Conservation (phyloP, 257 asterid genomes). For the Scutellaria galericulata region DNA sequence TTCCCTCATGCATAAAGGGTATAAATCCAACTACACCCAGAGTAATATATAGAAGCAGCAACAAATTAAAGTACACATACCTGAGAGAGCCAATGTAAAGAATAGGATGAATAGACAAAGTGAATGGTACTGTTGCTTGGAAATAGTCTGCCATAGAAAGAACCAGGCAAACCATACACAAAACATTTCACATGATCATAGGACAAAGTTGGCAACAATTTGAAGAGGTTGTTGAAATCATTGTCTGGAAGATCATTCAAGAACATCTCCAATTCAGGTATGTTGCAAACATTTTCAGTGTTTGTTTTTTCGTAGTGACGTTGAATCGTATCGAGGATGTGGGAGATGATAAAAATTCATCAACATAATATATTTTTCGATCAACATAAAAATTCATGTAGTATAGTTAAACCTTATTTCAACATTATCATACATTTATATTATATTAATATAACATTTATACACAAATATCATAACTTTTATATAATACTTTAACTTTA, state of each 20-base stretch:
- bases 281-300: too few species aligned
- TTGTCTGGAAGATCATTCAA: constrained; percentile 51
- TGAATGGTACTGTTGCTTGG: constrained; percentile 39
- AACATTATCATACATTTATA: too few species aligned
- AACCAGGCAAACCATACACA: constrained; percentile 38
- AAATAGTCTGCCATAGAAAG: constrained; percentile 45
- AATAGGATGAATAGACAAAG: constrained; percentile 43
- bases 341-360: constrained; percentile 29
- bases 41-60: neutral
- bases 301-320: too few species aligned
- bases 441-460: too few species aligned
- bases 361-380: too few species aligned
- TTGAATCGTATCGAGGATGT: constrained; percentile 32
- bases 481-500: too few species aligned
- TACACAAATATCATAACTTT: too few species aligned
- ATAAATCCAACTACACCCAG: too few species aligned
- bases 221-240: constrained; percentile 53
- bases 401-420: too few species aligned
- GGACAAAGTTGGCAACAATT: constrained; percentile 24
- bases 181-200: neutral
- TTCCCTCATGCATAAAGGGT: too few species aligned
- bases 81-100: constrained; percentile 64
- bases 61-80: constrained; percentile 31
- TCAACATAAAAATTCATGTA: too few species aligned
- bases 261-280: constrained; percentile 36